Evolutionary conservation across 441 rosid genomes (phyloP).

Genomic region (Gossypium davidsonii): DNA sequence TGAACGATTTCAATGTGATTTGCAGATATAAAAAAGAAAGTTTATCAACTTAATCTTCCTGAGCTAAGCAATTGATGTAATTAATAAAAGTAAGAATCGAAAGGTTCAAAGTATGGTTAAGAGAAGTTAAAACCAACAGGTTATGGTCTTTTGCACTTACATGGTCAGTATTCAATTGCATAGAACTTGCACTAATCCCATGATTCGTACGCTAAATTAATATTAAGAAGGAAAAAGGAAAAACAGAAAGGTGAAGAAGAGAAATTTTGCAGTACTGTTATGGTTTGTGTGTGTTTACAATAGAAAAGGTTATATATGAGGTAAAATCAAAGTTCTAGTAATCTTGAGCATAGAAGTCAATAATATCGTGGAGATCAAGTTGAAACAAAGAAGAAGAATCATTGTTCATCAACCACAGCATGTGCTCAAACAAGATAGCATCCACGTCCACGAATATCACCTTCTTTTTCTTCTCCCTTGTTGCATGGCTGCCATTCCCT

Average conservation of each 20-base stretch:
- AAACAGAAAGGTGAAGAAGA: neutral
- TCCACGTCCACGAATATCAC: conserved; percentile 58
- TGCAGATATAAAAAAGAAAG: neutral
- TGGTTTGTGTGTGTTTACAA: neutral
- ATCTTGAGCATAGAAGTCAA: conserved; percentile 66
- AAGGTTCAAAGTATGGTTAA: neutral
- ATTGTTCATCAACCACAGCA: conserved; percentile 73
- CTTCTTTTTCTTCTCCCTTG: conserved; percentile 17
- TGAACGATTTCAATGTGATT: neutral
- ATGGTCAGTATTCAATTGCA: neutral
- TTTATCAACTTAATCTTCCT: neutral
- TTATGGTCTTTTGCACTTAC: neutral
- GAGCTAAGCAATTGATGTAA: neutral
- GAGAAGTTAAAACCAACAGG: neutral
- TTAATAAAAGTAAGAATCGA: neutral
- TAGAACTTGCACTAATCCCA: neutral
- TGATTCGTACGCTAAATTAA: neutral
- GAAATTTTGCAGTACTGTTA: neutral
- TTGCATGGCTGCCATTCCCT: neutral
- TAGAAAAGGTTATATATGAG: neutral
- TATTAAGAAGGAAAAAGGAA: neutral
- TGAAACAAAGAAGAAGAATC: conserved; percentile 54
- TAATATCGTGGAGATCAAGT: conserved; percentile 65
- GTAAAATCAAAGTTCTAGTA: neutral
- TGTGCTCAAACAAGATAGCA: conserved; percentile 77